phyloP scores from a whole-genome alignment of 495 filamentous ascomycete genomes.

The Penicillium antarcticum region DNA sequence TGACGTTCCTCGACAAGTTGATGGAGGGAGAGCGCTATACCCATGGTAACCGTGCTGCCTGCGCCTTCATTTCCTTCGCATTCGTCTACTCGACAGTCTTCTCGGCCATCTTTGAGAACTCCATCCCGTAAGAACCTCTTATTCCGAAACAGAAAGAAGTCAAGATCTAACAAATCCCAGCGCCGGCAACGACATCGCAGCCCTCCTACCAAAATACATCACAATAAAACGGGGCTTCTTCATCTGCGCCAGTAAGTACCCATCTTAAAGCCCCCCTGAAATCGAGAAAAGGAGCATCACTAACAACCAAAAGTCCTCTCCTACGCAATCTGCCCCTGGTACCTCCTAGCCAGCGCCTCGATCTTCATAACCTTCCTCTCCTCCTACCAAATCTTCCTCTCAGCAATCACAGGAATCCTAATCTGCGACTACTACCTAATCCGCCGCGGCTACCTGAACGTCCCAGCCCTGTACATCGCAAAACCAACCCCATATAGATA shows the following conservation, averaged over 20 bases:
- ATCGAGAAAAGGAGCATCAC: background rate
- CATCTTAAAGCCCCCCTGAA: background rate
- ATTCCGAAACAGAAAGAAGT: too few species aligned
- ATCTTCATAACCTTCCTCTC: slow-evolving; percentile 33
- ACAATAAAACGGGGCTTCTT: slow-evolving; percentile 29
- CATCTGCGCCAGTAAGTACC: slow-evolving; percentile 19
- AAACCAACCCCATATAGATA: slow-evolving; percentile 18
- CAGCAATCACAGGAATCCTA: slow-evolving; percentile 28
- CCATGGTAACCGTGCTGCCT: slow-evolving; percentile 18
- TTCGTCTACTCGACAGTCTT: slow-evolving; percentile 27
- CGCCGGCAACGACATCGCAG: slow-evolving; percentile 31
- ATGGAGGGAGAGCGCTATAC: slow-evolving; percentile 29
- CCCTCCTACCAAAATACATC: slow-evolving; percentile 27
- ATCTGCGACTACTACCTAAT: slow-evolving; percentile 33
- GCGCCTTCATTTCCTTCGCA: slow-evolving; percentile 23
- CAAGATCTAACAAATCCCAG: slow-evolving; percentile 5
- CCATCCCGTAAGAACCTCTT: slow-evolving; percentile 19
- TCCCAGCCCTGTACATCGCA: slow-evolving; percentile 26
- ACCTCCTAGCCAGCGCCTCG: slow-evolving; percentile 25
- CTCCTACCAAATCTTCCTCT: slow-evolving; percentile 34
- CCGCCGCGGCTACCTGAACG: slow-evolving; percentile 23
- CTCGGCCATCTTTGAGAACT: slow-evolving; percentile 29
- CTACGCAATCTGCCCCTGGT: slow-evolving; percentile 33
- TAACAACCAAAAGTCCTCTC: slow-evolving; percentile 17
- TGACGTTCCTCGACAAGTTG: slow-evolving; percentile 20